Base-by-base conservation (phyloP, 805 yeast genomes). In the Metschnikowia amazonensis region DNA sequence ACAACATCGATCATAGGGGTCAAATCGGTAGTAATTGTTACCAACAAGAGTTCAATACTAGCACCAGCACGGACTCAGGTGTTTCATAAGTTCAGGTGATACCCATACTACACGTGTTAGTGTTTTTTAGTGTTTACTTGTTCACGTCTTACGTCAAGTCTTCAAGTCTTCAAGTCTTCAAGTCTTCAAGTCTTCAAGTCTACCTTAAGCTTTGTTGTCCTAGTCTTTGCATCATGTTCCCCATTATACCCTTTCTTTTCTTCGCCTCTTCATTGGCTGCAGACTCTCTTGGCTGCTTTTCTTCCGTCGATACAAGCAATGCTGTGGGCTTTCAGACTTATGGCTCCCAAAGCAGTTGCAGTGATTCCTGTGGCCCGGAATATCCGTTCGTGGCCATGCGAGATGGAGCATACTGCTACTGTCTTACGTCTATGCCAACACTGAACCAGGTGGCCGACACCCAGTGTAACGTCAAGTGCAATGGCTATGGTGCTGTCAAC, bases 311-410 rank as follows among this genome's bases (percentile, higher is more conserved):
- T 30, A 56, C 60, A 11, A 59, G 56, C n/a, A 48, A 49, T 11
- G 48, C 56, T 20, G 42, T 53, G 18, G 68, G 69, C n/a, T 44
- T 56, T 13, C 48, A 49, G 35, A 38, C 25, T 21, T 71, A 49
- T 42, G 73, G 68, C 41, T 51, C 69, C 3, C 52, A 64, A 8
- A 53, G 60, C 5, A 48, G 46, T 28, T 72, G 77, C 54, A 52
- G 60, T 4, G 40, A 35, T 1, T 34, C 46, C 14, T 72, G 77
- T 51, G 37, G n/a, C n/a, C n/a, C 61, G 5, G 52, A 50, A 34
- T 68, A 65, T 43, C 62, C 70, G 3, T 72, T 67, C 48, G 60
- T 68, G 39, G 77, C 75, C 34, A 28, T 72, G 30, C 56, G 51
- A 24, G 51, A 61, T 41, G 76, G 76, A 10, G 53, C 54, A 34